Base-by-base conservation (phyloP, 495 filamentous ascomycete genomes). In the Podospora sp. region DNA sequence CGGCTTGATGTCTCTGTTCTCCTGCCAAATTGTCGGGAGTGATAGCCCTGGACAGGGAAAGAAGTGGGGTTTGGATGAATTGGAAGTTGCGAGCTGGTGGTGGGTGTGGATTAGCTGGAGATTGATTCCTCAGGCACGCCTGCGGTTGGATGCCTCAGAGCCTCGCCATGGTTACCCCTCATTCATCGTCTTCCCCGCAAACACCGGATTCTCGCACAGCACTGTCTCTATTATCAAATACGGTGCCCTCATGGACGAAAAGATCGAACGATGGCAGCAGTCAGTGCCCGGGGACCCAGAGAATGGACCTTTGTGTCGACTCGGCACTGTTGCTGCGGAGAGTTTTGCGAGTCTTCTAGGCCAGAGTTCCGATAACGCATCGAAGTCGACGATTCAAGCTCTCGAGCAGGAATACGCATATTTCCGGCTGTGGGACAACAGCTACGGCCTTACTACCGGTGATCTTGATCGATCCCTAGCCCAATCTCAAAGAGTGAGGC, bases 401-500 rank as follows among this genome's bases (percentile, higher is more conserved):
- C 29, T 18, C 20, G 29, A 63, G 61, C 36, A 46, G 1, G 61
- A 63, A 14, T 53, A 27, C 14, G 61, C 22, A 4, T 63, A 63
- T 22, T 52, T 63, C 14, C 40, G n/a, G 22, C 40, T 63, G 16
- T 63, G 61, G 61, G 20, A 22, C 24, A 40, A 63, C 24, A 46
- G 61, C 40, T 63, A 52, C 21, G 49, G 29, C 24, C 8, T 63
- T 14, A 24, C 26, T 6, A 25, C 61, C 52, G 61, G 61, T 14
- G 25, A 63, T 2, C 40, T 63, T n/a, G 61, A 63, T 26, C 22
- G 52, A 12, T 52, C 27, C 12, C 61, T 63, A 21, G 61, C 61
- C 7, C 14, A 51, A 22, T 63, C 61, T 22, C 50, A 18, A 14
- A 6, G 61, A 21, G 40, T 52, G n/a, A 40, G 61, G 11, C 61